Evolutionary conservation across 73 alveolate species (phyloP).

Genomic region (Tetrahymena malaccensis): DNA sequence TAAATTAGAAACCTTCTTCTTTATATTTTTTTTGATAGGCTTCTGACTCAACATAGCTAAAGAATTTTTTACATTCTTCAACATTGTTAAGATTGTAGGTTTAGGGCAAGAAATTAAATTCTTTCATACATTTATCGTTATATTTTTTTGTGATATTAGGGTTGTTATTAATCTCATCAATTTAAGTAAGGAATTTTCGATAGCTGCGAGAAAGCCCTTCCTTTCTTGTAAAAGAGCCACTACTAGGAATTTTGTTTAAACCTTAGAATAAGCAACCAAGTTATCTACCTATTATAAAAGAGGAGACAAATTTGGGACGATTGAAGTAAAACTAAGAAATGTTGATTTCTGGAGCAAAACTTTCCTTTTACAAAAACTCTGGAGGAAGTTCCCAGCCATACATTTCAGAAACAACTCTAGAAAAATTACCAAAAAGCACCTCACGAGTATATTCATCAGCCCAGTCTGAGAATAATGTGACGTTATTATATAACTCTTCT

Average conservation of each 20-base stretch:
- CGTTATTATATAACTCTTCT: not conserved
- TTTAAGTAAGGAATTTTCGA: not conserved
- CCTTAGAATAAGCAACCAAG: not conserved
- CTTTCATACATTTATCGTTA: not conserved
- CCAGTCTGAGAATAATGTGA: not conserved
- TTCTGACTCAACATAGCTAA: not conserved
- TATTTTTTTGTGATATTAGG: not conserved
- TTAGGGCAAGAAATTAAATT: not conserved
- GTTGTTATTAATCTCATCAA: not conserved
- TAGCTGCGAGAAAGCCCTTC: not conserved
- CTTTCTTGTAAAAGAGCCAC: not conserved
- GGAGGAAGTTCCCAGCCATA: not conserved
- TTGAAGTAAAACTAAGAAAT: not conserved
- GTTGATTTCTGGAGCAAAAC: not conserved
- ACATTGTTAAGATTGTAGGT: constrained; percentile 1
- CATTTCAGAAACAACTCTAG: not conserved
- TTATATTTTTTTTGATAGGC: not conserved
- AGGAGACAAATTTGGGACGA: not conserved
- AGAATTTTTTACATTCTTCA: constrained; percentile 12
- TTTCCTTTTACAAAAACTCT: not conserved
- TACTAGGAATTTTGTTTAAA: not conserved
- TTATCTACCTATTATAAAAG: not conserved
- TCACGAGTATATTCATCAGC: not conserved
- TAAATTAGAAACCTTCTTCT: constrained; percentile 21
- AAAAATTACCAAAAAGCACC: not conserved